Evolutionary conservation across 306 rosid species (phyloP).

Genomic region (Purshia tridentata): DNA sequence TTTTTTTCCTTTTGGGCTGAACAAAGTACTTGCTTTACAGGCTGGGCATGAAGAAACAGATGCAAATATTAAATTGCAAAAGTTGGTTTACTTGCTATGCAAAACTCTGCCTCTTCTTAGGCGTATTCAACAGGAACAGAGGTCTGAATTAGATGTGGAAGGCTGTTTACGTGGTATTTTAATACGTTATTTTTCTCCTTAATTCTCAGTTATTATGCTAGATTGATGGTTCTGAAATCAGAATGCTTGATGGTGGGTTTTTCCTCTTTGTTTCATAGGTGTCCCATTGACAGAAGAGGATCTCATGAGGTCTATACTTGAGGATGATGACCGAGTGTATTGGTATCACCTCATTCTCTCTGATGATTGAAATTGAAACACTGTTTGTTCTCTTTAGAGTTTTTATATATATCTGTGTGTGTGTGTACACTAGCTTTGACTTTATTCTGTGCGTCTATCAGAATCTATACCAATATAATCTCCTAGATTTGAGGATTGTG

Average conservation of each 20-base stretch:
- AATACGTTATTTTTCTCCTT: slow-evolving; percentile 22
- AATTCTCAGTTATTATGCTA: slow-evolving; percentile 17
- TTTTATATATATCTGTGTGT: not conserved
- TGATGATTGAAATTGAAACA: slow-evolving; percentile 30
- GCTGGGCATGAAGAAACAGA: slow-evolving; percentile 42
- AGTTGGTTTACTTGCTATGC: slow-evolving; percentile 50
- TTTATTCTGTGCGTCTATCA: not conserved
- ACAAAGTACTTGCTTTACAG: slow-evolving; percentile 33
- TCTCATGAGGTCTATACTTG: slow-evolving; percentile 41
- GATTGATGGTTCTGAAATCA: slow-evolving; percentile 18
- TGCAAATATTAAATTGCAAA: slow-evolving; percentile 39
- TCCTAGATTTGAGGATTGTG: not conserved
- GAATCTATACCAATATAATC: not conserved
- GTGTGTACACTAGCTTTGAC: not conserved
- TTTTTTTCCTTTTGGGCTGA: not conserved
- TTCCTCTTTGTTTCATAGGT: slow-evolving; percentile 37
- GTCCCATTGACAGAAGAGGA: slow-evolving; percentile 43
- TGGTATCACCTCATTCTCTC: slow-evolving; percentile 46
- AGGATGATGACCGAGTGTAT: slow-evolving; percentile 62
- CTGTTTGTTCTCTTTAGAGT: slow-evolving; percentile 18
- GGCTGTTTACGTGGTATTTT: slow-evolving; percentile 42
- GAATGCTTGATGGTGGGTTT: slow-evolving; percentile 15
- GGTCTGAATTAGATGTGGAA: slow-evolving; percentile 48
- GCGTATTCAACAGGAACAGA: slow-evolving; percentile 56
- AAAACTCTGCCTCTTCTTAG: slow-evolving; percentile 57